Evolutionary conservation across 768 basidiomycete species (phyloP).

Genomic region (Pleurotus pulmonarius): DNA sequence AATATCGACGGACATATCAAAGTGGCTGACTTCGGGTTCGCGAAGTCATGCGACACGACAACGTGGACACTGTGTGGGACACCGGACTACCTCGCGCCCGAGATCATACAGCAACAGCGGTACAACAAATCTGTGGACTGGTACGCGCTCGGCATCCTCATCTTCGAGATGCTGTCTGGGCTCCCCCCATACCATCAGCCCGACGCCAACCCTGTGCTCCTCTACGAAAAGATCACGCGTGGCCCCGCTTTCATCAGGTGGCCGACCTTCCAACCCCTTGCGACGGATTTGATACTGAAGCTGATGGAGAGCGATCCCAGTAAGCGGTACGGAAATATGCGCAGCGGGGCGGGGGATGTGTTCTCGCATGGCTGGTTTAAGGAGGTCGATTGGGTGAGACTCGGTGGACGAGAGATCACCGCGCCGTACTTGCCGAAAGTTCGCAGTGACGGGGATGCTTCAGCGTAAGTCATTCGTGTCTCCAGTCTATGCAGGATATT

Average conservation of each 20-base stretch:
- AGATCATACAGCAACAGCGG: slow-evolving; percentile 76
- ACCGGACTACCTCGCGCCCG: slow-evolving; percentile 95
- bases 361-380: slow-evolving; percentile 92
- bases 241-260: slow-evolving; percentile 76
- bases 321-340: slow-evolving; percentile 86
- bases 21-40: slow-evolving; percentile 95
- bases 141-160: slow-evolving; percentile 96
- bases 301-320: slow-evolving; percentile 88
- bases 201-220: slow-evolving; percentile 76
- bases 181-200: slow-evolving; percentile 91
- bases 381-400: slow-evolving; percentile 88
- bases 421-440: slow-evolving; percentile 95
- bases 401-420: slow-evolving; percentile 81
- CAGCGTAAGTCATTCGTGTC: slow-evolving; percentile 60
- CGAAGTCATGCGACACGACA: slow-evolving; percentile 80
- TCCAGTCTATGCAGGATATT: background rate
- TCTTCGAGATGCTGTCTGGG: slow-evolving; percentile 97
- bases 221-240: slow-evolving; percentile 88
- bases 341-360: slow-evolving; percentile 86
- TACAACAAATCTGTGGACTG: slow-evolving; percentile 98
- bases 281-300: slow-evolving; percentile 85
- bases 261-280: slow-evolving; percentile 72
- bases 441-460: slow-evolving; percentile 89
- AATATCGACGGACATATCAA: slow-evolving; percentile 96
- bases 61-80: slow-evolving; percentile 97